phyloP scores from a whole-genome alignment of 768 basidiomycete species.

The Suillus clintonianus region DNA sequence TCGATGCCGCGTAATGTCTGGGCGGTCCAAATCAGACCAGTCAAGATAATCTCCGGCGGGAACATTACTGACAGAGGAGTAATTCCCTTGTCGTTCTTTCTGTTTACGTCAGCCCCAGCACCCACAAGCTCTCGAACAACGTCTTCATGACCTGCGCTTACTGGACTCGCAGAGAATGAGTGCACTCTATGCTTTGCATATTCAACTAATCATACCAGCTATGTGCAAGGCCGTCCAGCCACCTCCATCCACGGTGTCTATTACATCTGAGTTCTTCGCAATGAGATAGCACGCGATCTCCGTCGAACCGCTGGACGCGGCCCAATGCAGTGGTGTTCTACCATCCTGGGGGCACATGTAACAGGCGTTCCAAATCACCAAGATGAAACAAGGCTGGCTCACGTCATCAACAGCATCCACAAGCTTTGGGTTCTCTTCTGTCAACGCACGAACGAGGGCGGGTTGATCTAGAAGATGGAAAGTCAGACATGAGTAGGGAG shows the following conservation, averaged over 20 bases:
- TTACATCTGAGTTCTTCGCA: slow-evolving; percentile 66
- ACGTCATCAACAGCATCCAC: slow-evolving; percentile 68
- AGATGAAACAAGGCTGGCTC: slow-evolving; percentile 15
- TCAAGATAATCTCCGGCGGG: neutral
- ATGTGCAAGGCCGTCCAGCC: slow-evolving; percentile 85
- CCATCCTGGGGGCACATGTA: slow-evolving; percentile 54
- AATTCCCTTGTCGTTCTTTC: slow-evolving; percentile 78
- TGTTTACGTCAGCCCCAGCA: slow-evolving; percentile 81
- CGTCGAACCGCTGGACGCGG: slow-evolving; percentile 69
- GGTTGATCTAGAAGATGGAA: slow-evolving; percentile 55
- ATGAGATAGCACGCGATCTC: slow-evolving; percentile 71
- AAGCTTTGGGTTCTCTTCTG: slow-evolving; percentile 60
- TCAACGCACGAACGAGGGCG: slow-evolving; percentile 64
- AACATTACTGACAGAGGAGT: slow-evolving; percentile 69
- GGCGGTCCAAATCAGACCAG: neutral
- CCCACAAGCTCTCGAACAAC: slow-evolving; percentile 77
- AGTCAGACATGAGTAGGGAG: neutral
- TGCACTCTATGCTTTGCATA: neutral
- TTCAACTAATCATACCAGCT: slow-evolving; percentile 49
- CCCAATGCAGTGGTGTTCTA: slow-evolving; percentile 85
- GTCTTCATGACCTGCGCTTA: slow-evolving; percentile 78
- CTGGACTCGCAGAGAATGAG: slow-evolving; percentile 38
- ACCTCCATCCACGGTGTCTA: slow-evolving; percentile 58
- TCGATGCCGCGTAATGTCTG: slow-evolving; percentile 93
- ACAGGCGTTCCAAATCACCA: neutral